Evolutionary conservation across 1,139 yeast genomes (phyloP).

Genomic region (Suhomyces atakaporum): DNA sequence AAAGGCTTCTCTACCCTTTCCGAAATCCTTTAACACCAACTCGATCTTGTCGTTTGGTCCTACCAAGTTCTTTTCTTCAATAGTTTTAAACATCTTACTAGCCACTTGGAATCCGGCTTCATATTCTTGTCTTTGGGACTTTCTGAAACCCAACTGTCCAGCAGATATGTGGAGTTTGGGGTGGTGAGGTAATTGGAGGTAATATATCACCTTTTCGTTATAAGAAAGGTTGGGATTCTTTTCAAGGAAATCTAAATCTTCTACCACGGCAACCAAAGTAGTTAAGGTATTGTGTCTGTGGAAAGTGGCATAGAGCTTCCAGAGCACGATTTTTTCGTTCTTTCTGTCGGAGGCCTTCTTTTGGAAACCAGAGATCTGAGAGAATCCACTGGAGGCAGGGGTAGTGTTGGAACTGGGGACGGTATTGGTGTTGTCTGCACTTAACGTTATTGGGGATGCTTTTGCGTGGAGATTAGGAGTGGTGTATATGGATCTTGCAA

Average conservation of each 20-base stretch:
- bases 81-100: constrained; percentile 67
- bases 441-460: constrained; percentile 13
- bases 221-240: constrained; percentile 60
- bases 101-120: constrained; percentile 94
- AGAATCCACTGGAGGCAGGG: constrained; percentile 11
- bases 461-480: constrained; percentile 8
- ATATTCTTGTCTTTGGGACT: constrained; percentile 83
- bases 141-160: constrained; percentile 75
- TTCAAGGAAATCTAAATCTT: constrained; percentile 59
- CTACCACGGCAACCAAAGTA: constrained; percentile 71
- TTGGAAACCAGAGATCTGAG: constrained; percentile 11
- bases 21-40: constrained; percentile 75
- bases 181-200: constrained; percentile 78
- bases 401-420: constrained; percentile 2
- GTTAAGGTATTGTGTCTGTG: constrained; percentile 81
- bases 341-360: constrained; percentile 14
- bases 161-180: constrained; percentile 67
- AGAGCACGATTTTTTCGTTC: constrained; percentile 48
- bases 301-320: constrained; percentile 76
- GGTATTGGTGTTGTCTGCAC: constrained; percentile 6
- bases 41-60: constrained; percentile 61
- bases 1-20: constrained; percentile 89
- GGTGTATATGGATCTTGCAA: constrained; percentile 9
- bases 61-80: constrained; percentile 59
- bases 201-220: constrained; percentile 77